Evolutionary conservation across 129 eudicot species (phyloP).

Genomic region (Arctium lappa): DNA sequence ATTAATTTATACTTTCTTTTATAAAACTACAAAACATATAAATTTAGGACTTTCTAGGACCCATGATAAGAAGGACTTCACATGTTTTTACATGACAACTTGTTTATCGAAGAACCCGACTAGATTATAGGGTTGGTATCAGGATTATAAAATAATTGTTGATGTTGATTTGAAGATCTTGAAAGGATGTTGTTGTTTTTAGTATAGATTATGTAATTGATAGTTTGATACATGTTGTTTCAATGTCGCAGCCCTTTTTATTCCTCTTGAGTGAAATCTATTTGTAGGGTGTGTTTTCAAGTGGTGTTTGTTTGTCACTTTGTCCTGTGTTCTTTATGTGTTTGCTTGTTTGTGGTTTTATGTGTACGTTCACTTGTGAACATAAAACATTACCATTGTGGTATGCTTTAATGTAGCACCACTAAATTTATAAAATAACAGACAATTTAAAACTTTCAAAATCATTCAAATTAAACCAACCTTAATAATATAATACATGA

Average conservation of each 20-base stretch:
- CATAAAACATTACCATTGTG: too few species aligned
- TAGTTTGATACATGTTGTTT: neutral
- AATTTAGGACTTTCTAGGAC: neutral
- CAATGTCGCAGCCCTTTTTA: neutral
- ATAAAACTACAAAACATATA: neutral
- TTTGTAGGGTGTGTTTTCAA: too few species aligned
- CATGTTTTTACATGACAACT: neutral
- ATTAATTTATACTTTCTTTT: neutral
- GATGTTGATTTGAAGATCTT: neutral
- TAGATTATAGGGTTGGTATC: neutral
- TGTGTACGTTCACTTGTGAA: too few species aligned
- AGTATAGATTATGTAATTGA: neutral
- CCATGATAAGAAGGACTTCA: neutral
- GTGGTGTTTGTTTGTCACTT: too few species aligned
- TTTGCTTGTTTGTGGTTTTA: too few species aligned
- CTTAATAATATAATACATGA: too few species aligned
- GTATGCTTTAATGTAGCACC: too few species aligned
- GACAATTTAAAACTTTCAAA: too few species aligned
- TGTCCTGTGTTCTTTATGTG: too few species aligned
- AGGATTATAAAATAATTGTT: neutral
- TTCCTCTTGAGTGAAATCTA: too few species aligned
- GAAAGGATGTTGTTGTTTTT: neutral
- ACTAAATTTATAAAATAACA: too few species aligned
- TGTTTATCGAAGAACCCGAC: neutral
- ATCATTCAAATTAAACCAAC: too few species aligned